phyloP scores from a whole-genome alignment of 768 basidiomycete species.

The Boletellus sp. region DNA sequence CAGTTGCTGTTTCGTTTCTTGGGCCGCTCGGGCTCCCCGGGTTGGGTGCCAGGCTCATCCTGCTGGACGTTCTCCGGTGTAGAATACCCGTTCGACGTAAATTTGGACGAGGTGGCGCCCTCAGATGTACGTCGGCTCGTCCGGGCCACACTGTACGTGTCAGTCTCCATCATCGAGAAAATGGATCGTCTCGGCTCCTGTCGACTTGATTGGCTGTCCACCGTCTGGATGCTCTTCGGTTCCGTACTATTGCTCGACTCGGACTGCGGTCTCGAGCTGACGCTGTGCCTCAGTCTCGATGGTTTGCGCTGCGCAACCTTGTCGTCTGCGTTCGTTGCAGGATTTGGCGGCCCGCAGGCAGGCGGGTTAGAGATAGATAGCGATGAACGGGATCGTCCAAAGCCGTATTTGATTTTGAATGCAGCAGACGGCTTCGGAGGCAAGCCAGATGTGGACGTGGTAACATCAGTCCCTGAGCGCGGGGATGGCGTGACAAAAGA shows the following conservation, averaged over 20 bases:
- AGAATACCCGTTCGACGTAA: slow-evolving; percentile 7
- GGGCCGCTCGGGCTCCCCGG: slow-evolving; percentile 16
- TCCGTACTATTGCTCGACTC: slow-evolving; percentile 57
- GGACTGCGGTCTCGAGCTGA: slow-evolving; percentile 47
- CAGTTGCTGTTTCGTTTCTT: slow-evolving; percentile 30
- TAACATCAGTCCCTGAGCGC: slow-evolving; percentile 46
- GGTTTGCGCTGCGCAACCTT: slow-evolving; percentile 27
- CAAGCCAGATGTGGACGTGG: slow-evolving; percentile 26
- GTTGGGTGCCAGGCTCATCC: slow-evolving; percentile 6
- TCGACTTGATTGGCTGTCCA: slow-evolving; percentile 42
- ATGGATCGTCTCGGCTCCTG: slow-evolving; percentile 36
- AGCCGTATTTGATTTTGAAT: slow-evolving; percentile 61
- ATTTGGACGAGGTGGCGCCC: slow-evolving; percentile 14
- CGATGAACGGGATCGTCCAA: slow-evolving; percentile 63
- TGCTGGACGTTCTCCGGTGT: slow-evolving; percentile 7
- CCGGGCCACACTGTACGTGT: slow-evolving; percentile 20
- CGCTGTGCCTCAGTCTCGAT: slow-evolving; percentile 37
- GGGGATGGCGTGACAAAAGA: slow-evolving; percentile 47
- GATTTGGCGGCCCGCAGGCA: slow-evolving; percentile 27
- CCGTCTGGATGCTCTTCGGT: slow-evolving; percentile 56
- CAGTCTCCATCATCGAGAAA: slow-evolving; percentile 31
- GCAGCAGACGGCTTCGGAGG: slow-evolving; percentile 49
- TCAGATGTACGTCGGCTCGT: slow-evolving; percentile 18
- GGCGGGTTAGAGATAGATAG: slow-evolving; percentile 40
- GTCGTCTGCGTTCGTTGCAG: slow-evolving; percentile 23